Evolutionary conservation across 208 protist genomes (phyloP).

Genomic region (Wallacemonas sp.): DNA sequence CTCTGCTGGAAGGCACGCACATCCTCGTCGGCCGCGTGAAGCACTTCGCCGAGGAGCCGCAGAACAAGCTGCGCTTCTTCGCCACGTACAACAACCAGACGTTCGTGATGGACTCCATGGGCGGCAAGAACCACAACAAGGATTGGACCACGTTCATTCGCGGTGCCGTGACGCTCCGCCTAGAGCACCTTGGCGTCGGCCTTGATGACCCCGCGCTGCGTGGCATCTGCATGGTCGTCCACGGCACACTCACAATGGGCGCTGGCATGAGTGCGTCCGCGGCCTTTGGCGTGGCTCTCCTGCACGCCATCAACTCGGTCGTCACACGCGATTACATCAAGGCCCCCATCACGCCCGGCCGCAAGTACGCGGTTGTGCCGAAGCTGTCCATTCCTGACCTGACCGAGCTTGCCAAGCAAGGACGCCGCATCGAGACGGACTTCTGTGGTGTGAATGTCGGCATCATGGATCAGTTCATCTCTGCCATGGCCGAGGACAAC

Average conservation of each 20-base stretch:
- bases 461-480: conserved; percentile 94
- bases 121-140: conserved; percentile 43
- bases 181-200: conserved; percentile 48
- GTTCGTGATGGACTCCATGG: conserved; percentile 46
- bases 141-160: conserved; percentile 69
- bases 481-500: conserved; percentile 65
- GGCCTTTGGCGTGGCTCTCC: conserved; percentile 73
- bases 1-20: conserved; percentile 55
- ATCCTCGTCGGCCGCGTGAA: conserved; percentile 72
- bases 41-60: conserved; percentile 27
- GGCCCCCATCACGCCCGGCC: conserved; percentile 17
- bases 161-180: conserved; percentile 55
- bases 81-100: conserved; percentile 52
- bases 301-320: conserved; percentile 51
- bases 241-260: conserved; percentile 75
- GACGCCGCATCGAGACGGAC: conserved; percentile 74
- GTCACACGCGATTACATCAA: conserved; percentile 33
- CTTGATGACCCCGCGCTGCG: conserved; percentile 34
- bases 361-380: conserved; percentile 46
- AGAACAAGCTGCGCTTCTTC: conserved; percentile 58
- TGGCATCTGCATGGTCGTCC: conserved; percentile 73
- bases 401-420: conserved; percentile 64
- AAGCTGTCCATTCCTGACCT: conserved; percentile 31
- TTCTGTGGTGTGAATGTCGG: conserved; percentile 88
- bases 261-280: conserved; percentile 88